Evolutionary conservation across 805 yeast species (phyloP), one percentile per base, ranked within the genome.

Genomic region (Lipomyces anomalus): DNA sequence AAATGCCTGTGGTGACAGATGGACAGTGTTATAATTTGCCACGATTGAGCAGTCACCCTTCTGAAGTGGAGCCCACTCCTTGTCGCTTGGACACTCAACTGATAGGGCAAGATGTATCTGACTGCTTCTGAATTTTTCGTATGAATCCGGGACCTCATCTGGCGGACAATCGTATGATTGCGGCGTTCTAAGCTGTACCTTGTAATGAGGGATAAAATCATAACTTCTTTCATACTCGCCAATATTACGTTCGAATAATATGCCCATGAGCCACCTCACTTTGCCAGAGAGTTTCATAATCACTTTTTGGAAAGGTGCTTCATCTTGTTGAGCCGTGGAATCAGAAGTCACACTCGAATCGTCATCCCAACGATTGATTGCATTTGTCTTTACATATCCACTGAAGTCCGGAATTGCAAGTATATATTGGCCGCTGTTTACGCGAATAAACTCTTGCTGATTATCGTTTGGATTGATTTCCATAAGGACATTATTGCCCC

Each of bases 181-280:
- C 0, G 89, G 90, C 56, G 76, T 75, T 2, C 75, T 71, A n/a
- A 82, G 72, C 17, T 67, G 63, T 6, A 84, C 74, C 34, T 77
- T 79, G 57, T 79, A 79, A 57, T 84, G 94, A 0, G 84, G 82
- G 34, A 68, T 67, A 53, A 75, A 77, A 1, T 72, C 63, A 11
- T 65, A 53, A 0, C 71, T 68, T 35, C 90, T 69, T 42, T 69
- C 69, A 42, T 68, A 62, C 7, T 58, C 59, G 13, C 65, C 62
- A 23, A 61, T 61, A 43, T 82, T 82, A 48, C 83, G 66, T 61
- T 87, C 95, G 65, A 86, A 85, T 18, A 75, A 52, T 55, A 84
- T 66, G 0, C 95, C 95, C 39, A 82, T 65, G 29, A 72, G 75
- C 96, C 95, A 88, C n/a, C 67, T 61, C 4, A 88, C 92, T 33